Percentiles rank a stretch among this genome's conserved stretches.
These are phyloP conservation scores for Colletotrichum tamarilloi DNA, from an alignment of 2,329 filamentous ascomycete species.

Conservation along the genomic window DNA sequence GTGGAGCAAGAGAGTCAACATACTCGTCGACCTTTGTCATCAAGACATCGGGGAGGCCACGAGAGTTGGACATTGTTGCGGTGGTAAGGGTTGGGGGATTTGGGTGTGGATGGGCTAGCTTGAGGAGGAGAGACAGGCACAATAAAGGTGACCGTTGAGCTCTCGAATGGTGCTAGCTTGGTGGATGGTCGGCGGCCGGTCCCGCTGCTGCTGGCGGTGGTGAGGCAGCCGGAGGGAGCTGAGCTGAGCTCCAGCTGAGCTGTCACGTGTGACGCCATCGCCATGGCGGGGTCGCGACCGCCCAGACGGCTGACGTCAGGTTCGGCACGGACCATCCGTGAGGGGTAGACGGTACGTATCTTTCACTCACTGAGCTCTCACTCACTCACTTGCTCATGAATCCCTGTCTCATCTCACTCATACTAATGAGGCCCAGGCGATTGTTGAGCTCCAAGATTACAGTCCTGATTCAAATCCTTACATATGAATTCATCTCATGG, in stretches of 20 bases:
- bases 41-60: conserved; percentile 53
- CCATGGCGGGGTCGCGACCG: neutral
- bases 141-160: neutral
- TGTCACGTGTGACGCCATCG: neutral
- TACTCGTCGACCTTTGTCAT: conserved; percentile 58
- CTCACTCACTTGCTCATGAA: neutral
- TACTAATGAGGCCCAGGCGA: neutral
- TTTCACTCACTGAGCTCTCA: neutral
- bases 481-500: neutral
- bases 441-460: neutral
- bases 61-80: conserved; percentile 44
- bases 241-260: neutral
- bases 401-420: neutral
- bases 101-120: neutral
- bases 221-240: neutral
- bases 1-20: conserved; percentile 57
- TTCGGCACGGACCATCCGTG: neutral
- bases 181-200: neutral
- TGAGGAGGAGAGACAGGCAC: neutral
- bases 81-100: neutral
- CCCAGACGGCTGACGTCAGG: neutral
- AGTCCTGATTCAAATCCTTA: neutral
- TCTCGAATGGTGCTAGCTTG: neutral
- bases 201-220: neutral
- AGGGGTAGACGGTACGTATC: neutral